Evolutionary conservation across 2,329 filamentous ascomycete species (phyloP), one percentile per base, ranked within the genome.

Genomic region (Fusarium paranaense): DNA sequence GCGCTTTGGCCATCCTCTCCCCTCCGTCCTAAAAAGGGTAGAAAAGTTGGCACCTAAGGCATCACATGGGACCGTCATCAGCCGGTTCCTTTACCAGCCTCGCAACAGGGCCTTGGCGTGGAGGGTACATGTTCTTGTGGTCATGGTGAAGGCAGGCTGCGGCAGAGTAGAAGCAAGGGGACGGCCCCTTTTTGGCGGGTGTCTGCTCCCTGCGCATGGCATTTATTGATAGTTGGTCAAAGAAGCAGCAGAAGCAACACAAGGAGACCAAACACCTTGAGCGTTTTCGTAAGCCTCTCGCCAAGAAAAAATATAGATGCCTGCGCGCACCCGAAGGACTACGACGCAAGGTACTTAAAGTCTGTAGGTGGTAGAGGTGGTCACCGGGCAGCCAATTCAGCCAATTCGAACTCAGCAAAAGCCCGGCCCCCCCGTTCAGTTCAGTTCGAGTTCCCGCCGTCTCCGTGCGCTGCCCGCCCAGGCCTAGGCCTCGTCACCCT

Each of bases 31-130:
- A 22, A 38, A 32, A 33, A 18, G 14, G 42, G 65, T 50, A 32
- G 32, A 27, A 56, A 42, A 61, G 14, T 62, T 38, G 50, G 64
- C 40, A 62, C 65, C 66, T 68, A 62, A 69, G 70, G 72, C 70
- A 75, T 66, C 64, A 71, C 65, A 67, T 72, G 62, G 73, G 69
- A 52, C 52, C 33, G 61, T 69, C 66, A 66, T 66, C 56, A 65
- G 27, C 45, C 33, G 52, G 37, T 54, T 50, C 62, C 50, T 64
- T 57, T 40, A 60, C 61, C 70, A 75, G 54, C 72, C 67, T 69
- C 59, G 64, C 62, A 37, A n/a, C 61, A 30, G 18, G 47, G 27
- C 27, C 56, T 58, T 56, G 50, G 50, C 60, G n/a, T 54, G 30
- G 40, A 66, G 62, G 42, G 62, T 60, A 32, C 52, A 30, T 45